These are phyloP conservation scores for Fusarium fujikuroi DNA, from an alignment of 2,329 filamentous ascomycete species.

Conservation along the genomic window DNA sequence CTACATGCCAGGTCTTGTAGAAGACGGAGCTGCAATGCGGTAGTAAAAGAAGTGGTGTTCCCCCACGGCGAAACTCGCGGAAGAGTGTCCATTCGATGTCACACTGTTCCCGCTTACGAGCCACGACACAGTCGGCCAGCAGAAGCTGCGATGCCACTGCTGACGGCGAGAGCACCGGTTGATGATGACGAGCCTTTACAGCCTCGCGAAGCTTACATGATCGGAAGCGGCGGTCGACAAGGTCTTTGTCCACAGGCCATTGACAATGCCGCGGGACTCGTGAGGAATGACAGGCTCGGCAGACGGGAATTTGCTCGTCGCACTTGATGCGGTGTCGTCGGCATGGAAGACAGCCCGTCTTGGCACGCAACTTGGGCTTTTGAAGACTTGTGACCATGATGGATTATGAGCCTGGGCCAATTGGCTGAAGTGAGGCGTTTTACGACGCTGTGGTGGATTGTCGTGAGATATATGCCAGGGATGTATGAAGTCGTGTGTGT, in stretches of 20 bases:
- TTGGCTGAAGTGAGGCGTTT: rapidly evolving
- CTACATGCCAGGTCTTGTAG: neutral
- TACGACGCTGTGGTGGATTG: neutral
- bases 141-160: neutral
- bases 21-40: neutral
- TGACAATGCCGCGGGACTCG: neutral
- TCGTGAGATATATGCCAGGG: neutral
- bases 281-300: neutral
- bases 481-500: neutral
- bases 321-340: neutral
- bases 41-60: neutral
- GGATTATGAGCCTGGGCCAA: neutral
- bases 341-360: neutral
- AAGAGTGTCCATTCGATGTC: neutral
- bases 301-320: neutral
- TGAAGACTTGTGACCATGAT: neutral
- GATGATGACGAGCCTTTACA: rapidly evolving
- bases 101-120: neutral
- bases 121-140: neutral
- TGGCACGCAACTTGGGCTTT: neutral
- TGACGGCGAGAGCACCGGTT: too few species aligned
- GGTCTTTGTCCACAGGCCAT: neutral
- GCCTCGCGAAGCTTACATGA: neutral
- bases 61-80: neutral
- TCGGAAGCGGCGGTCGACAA: neutral